Evolutionary conservation across 441 rosid species (phyloP).

Genomic region (Melastoma candidum): DNA sequence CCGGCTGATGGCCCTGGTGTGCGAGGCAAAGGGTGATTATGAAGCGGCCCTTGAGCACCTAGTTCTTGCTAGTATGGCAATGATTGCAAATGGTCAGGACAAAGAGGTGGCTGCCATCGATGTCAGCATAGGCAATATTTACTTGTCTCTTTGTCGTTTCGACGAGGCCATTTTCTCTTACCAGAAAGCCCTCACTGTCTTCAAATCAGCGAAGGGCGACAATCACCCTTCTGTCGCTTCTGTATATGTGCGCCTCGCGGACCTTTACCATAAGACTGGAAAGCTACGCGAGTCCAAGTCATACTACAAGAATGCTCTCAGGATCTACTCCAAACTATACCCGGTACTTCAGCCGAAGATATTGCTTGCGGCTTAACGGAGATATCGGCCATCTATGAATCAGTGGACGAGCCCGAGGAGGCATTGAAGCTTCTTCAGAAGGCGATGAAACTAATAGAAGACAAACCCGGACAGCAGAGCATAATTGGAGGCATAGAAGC

Average conservation of each 20-base stretch:
- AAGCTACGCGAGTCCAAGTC: constrained; percentile 30
- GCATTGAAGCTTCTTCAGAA: constrained; percentile 27
- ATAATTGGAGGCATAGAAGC: constrained; percentile 34
- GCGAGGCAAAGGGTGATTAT: constrained; percentile 29
- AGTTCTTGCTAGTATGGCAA: constrained; percentile 29
- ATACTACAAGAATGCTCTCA: constrained; percentile 30
- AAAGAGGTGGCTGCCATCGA: constrained; percentile 27
- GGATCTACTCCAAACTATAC: constrained; percentile 22
- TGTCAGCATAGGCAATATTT: constrained; percentile 26
- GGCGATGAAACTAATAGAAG: constrained; percentile 23
- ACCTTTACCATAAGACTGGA: constrained; percentile 27
- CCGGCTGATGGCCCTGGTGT: constrained; percentile 27
- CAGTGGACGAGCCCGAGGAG: constrained; percentile 26
- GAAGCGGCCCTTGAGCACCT: constrained; percentile 29
- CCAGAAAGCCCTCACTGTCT: constrained; percentile 29
- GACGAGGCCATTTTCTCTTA: constrained; percentile 30
- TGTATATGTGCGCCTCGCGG: constrained; percentile 20
- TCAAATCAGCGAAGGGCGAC: constrained; percentile 24
- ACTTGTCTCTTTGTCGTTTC: constrained; percentile 24
- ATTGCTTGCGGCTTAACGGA: constrained; percentile 28
- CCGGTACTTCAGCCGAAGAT: constrained; percentile 23
- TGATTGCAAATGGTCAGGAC: constrained; percentile 29
- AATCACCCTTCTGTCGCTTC: constrained; percentile 24
- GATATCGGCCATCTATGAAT: constrained; percentile 28
- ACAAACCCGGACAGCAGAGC: constrained; percentile 23